Evolutionary conservation across 306 rosid species (phyloP).

Genomic region (Quillaja saponaria): DNA sequence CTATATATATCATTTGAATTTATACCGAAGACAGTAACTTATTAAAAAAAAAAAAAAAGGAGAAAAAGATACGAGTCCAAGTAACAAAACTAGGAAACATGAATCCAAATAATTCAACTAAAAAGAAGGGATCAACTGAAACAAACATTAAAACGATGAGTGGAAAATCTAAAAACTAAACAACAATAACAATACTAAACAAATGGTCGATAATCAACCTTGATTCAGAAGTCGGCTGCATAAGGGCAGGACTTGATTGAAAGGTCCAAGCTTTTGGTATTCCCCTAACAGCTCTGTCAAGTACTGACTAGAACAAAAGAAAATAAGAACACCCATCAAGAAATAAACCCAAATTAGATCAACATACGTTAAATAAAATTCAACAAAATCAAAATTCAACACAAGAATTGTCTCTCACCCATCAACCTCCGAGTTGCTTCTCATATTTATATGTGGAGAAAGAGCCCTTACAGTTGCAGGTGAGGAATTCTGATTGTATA

Average conservation of each 20-base stretch:
- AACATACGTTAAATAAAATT: not conserved
- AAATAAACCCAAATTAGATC: slow-evolving; percentile 10
- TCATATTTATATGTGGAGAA: slow-evolving; percentile 49
- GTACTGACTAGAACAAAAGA: slow-evolving; percentile 49
- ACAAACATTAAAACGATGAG: slow-evolving; percentile 5
- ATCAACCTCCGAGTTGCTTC: slow-evolving; percentile 50
- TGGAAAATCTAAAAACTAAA: slow-evolving; percentile 1
- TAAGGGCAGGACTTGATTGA: slow-evolving; percentile 57
- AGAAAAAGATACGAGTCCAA: slow-evolving; percentile 11
- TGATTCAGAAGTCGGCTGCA: slow-evolving; percentile 55
- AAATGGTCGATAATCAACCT: slow-evolving; percentile 33
- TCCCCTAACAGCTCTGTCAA: slow-evolving; percentile 51
- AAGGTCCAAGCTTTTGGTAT: slow-evolving; percentile 57
- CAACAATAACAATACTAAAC: slow-evolving; percentile 2
- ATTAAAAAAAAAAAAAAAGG: not conserved
- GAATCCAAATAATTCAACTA: slow-evolving; percentile 11
- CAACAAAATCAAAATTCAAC: not conserved
- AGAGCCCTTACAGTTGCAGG: slow-evolving; percentile 49
- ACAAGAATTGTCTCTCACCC: slow-evolving; percentile 31
- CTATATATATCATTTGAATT: too few species aligned
- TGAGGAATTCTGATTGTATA: slow-evolving; percentile 47
- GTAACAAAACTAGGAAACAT: slow-evolving; percentile 4
- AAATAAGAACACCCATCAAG: slow-evolving; percentile 23
- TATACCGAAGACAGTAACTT: slow-evolving; percentile 12
- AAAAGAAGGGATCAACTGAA: slow-evolving; percentile 8